Conservation (phyloP, 2,329 filamentous ascomycete species). For the Lachnellula hyalina region DNA sequence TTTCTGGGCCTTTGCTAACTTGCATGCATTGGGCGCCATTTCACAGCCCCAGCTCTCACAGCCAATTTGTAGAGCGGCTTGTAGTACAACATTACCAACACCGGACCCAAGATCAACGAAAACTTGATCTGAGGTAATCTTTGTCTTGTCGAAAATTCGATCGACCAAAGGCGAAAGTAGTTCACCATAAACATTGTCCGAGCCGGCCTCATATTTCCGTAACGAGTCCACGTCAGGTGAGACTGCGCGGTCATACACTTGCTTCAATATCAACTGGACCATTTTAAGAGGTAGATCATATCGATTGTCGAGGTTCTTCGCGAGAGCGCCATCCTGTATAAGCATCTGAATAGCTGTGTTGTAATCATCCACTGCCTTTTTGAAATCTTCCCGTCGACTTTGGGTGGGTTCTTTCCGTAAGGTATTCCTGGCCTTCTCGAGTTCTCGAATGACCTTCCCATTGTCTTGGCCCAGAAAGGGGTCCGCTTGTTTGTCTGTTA, state of each 20-base stretch:
- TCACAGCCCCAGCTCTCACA: conserved; percentile 96
- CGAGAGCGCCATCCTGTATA: conserved; percentile 65
- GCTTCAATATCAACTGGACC: conserved; percentile 74
- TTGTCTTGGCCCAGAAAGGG: conserved; percentile 53
- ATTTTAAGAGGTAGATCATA: conserved; percentile 66
- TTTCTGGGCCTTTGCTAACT: conserved; percentile 73
- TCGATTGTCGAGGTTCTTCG: conserved; percentile 63
- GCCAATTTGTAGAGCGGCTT: conserved; percentile 87
- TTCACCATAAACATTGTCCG: conserved; percentile 93
- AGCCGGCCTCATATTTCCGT: conserved; percentile 80
- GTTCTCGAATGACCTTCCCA: conserved; percentile 67
- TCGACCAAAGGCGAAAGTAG: conserved; percentile 79
- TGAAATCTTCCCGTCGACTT: conserved; percentile 62
- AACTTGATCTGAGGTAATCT: conserved; percentile 74
- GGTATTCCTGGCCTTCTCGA: conserved; percentile 58
- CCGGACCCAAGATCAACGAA: conserved; percentile 95
- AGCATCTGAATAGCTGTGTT: conserved; percentile 65
- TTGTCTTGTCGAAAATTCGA: conserved; percentile 69
- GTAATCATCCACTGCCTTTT: conserved; percentile 67
- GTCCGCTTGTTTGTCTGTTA: conserved; percentile 63
- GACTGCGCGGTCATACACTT: conserved; percentile 89
- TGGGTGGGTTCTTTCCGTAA: conserved; percentile 45
- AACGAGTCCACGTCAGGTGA: conserved; percentile 82
- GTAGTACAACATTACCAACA: conserved; percentile 91
- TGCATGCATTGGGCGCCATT: conserved; percentile 87